Base-by-base conservation (phyloP, 2,329 filamentous ascomycete genomes). In the Hypoxylon sp. region DNA sequence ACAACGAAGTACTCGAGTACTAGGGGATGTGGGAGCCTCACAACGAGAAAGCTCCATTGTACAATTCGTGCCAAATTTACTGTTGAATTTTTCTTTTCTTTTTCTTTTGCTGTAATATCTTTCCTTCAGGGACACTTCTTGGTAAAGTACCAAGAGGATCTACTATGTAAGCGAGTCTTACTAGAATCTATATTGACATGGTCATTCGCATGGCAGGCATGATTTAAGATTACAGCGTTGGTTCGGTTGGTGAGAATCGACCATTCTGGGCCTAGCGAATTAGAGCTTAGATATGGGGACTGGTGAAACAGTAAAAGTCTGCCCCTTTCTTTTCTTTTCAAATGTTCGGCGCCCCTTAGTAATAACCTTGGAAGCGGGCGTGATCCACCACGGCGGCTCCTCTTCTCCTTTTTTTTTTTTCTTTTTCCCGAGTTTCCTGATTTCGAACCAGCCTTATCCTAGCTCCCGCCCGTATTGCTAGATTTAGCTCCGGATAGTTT, bases 321-420 rank as follows among this genome's bases (percentile, higher is more conserved):
- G 33, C 62, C 65, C 66, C 60, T 42, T 48, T 66, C 64, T 66
- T 60, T 54, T 44, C 44, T 67, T 66, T 54, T 44, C 44, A 57
- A 59, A 46, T 70, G 58, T 50, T 59, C 51, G 59, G 59, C 51
- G 42, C 44, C 54, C 55, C 52, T 47, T 59, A 59, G 55, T 60
- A 58, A 58, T 63, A 62, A 31, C 29, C 29, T 31, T 31, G 29
- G 29, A 8, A 58, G 52, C 31, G 17, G 53, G 52, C 31, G 17
- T 29, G 33, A 14, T 26, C 47, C 37, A 59, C 52, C 19, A 35
- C 24, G 37, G 29, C 57, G 59, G 52, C 33, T 51, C 22, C 35
- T 54, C 26, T 52, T 22, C 19, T 22, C 19, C 3, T 53, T 31
- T 63, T 60, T 57, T 46, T 60, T 35, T 48, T 26, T 6, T 26